phyloP scores from a whole-genome alignment of 73 alveolate species.

The Blepharisma stoltei region DNA sequence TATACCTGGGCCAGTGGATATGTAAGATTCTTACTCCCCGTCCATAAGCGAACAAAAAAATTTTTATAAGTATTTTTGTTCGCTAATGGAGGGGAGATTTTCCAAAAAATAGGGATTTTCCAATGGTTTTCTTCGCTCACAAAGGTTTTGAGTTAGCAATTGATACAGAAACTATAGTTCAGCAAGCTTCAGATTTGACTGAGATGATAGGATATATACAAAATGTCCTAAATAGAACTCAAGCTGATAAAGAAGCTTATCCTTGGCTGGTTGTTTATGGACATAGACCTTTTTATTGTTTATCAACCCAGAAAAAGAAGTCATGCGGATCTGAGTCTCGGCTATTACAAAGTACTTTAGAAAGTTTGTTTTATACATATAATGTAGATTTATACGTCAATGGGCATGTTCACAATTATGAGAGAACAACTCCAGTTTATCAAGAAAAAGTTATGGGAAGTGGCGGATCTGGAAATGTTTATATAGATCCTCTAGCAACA shows the following conservation, averaged over 20 bases:
- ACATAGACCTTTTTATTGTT: constrained; percentile 11
- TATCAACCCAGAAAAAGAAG: not conserved
- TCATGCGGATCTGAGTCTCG: not conserved
- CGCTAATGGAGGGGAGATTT: not conserved
- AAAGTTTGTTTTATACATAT: not conserved
- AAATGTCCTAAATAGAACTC: not conserved
- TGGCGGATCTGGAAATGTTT: not conserved
- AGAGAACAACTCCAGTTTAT: constrained; percentile 11
- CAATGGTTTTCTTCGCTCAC: not conserved
- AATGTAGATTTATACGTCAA: not conserved
- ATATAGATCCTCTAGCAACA: constrained; percentile 14
- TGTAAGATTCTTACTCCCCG: not conserved
- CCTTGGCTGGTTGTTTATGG: not conserved
- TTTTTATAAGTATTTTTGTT: not conserved
- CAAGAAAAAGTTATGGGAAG: not conserved
- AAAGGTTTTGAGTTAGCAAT: not conserved
- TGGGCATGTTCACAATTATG: constrained; percentile 21
- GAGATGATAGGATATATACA: not conserved
- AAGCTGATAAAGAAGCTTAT: constrained; percentile 10
- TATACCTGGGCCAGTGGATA: not conserved
- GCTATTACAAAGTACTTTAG: not conserved
- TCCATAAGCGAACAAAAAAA: not conserved
- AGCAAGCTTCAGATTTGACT: not conserved
- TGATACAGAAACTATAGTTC: not conserved
- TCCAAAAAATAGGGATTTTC: not conserved